Evolutionary conservation across 495 filamentous ascomycete genomes (phyloP).

Genomic region (Amniculicola lignicola): DNA sequence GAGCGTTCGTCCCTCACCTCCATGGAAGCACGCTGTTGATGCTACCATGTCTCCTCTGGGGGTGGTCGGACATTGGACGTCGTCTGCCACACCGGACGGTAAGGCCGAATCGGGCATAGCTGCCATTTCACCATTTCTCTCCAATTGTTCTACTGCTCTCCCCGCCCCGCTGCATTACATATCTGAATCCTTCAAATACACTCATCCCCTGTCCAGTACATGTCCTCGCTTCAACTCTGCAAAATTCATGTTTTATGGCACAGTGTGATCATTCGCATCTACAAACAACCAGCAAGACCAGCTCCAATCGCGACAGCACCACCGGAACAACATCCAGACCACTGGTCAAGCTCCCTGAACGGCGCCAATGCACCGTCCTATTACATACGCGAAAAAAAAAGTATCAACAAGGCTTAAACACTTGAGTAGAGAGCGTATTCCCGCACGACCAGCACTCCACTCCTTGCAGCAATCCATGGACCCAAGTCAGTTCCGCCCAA

Average conservation of each 20-base stretch:
- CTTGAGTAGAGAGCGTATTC: neutral
- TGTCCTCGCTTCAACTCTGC: neutral
- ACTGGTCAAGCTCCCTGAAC: neutral
- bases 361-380: neutral
- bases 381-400: slow-evolving; percentile 10
- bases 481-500: too few species aligned
- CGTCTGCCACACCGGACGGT: too few species aligned
- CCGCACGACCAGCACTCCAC: too few species aligned
- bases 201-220: slow-evolving; percentile 12
- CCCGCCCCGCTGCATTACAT: slow-evolving; percentile 6
- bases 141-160: neutral
- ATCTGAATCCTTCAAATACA: slow-evolving; percentile 14
- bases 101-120: neutral
- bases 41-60: too few species aligned
- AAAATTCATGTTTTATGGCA: slow-evolving; percentile 6
- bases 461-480: too few species aligned
- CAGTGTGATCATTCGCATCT: slow-evolving; percentile 5
- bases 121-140: neutral
- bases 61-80: too few species aligned
- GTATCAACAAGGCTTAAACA: neutral
- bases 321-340: too few species aligned
- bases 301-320: neutral
- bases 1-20: too few species aligned
- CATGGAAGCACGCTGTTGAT: too few species aligned
- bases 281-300: neutral